A percentile compares a stretch with the other conserved stretches of the same genome.
These are phyloP conservation scores for Podosphaera xanthii DNA, from an alignment of 2,329 filamentous ascomycete species.

Conservation along the genomic window DNA sequence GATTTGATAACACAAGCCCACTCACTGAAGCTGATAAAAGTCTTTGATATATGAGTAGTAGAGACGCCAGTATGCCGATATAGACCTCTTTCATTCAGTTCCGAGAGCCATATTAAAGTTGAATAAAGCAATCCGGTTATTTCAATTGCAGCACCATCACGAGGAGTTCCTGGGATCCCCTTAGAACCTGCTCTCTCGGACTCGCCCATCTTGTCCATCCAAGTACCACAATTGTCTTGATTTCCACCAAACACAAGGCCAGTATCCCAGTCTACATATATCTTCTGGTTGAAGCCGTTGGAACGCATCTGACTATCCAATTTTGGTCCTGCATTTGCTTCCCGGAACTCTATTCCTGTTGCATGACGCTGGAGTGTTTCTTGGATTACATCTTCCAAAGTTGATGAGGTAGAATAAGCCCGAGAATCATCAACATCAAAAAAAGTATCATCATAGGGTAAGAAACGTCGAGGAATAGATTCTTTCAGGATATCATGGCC, in stretches of 20 bases:
- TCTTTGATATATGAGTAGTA: constrained; percentile 26
- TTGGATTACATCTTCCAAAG: constrained; percentile 73
- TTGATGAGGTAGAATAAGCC: constrained; percentile 67
- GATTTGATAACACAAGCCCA: constrained; percentile 64
- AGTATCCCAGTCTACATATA: constrained; percentile 74
- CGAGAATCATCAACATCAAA: constrained; percentile 61
- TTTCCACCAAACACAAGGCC: constrained; percentile 89
- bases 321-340: constrained; percentile 74
- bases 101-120: constrained; percentile 56
- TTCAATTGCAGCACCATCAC: constrained; percentile 85
- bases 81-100: constrained; percentile 41
- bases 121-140: constrained; percentile 90
- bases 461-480: constrained; percentile 60
- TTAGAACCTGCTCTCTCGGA: constrained; percentile 77
- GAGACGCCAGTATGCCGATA: constrained; percentile 56
- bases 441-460: constrained; percentile 91
- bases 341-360: constrained; percentile 70
- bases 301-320: constrained; percentile 86
- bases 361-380: constrained; percentile 87
- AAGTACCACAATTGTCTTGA: constrained; percentile 87
- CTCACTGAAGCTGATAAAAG: constrained; percentile 42
- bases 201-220: constrained; percentile 99
- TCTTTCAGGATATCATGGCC: constrained; percentile 52
- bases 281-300: constrained; percentile 77
- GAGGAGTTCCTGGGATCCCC: constrained; percentile 83